phyloP scores from a whole-genome alignment of 352 stramenopile species.

The Saprolegnia parasitica region DNA sequence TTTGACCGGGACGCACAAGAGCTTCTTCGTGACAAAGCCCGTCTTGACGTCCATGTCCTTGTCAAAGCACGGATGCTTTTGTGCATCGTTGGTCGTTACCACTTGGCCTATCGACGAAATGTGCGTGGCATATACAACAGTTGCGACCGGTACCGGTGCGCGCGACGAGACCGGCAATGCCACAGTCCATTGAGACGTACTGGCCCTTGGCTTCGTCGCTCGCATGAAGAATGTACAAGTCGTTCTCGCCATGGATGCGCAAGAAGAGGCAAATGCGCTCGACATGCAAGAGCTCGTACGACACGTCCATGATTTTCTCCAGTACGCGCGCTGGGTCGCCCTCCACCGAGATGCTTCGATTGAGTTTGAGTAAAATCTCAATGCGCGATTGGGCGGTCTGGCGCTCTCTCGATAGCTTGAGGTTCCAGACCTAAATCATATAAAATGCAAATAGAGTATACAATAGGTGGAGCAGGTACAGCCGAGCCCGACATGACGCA shows the following conservation, averaged over 20 bases:
- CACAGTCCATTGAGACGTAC: constrained; percentile 65
- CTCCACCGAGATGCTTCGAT: constrained; percentile 71
- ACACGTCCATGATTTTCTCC: constrained; percentile 64
- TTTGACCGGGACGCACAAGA: constrained; percentile 59
- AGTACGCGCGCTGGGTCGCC: constrained; percentile 49
- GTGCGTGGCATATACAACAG: too few species aligned
- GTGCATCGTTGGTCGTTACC: constrained; percentile 64
- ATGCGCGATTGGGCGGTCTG: constrained; percentile 65
- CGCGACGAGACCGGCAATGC: constrained; percentile 59
- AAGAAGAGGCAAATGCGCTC: constrained; percentile 68
- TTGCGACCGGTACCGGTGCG: constrained; percentile 48
- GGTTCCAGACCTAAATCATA: constrained; percentile 47
- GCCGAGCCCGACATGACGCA: constrained; percentile 50
- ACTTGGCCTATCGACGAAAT: constrained; percentile 25
- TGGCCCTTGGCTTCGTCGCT: constrained; percentile 57
- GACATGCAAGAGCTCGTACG: constrained; percentile 57
- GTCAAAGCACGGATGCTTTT: constrained; percentile 59
- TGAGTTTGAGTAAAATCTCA: constrained; percentile 59
- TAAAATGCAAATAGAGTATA: too few species aligned
- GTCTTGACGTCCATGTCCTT: constrained; percentile 62
- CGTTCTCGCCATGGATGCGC: constrained; percentile 59
- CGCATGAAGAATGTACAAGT: constrained; percentile 59
- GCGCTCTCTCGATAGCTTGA: constrained; percentile 53
- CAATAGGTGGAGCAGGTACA: background rate
- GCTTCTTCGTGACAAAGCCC: constrained; percentile 51